These are phyloP conservation scores for Trypanosoma melophagium DNA, from an alignment of 208 protist species.

Conservation along the genomic window DNA sequence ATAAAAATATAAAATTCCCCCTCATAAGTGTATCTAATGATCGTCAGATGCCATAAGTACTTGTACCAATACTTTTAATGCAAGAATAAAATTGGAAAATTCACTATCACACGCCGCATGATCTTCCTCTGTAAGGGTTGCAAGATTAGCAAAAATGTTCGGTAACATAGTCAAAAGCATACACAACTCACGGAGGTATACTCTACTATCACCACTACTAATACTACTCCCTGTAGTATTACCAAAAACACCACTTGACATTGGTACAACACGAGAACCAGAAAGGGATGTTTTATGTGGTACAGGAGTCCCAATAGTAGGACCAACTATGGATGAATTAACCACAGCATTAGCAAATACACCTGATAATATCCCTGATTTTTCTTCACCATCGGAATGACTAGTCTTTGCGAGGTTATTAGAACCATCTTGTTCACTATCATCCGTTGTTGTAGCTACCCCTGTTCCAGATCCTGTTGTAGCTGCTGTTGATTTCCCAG, in stretches of 20 bases:
- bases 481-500: not conserved
- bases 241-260: not conserved
- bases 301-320: not conserved
- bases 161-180: slow-evolving; percentile 62
- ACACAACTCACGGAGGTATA: slow-evolving; percentile 69
- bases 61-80: slow-evolving; percentile 68
- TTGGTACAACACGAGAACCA: not conserved
- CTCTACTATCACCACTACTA: slow-evolving; percentile 40
- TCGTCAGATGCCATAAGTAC: slow-evolving; percentile 79
- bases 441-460: not conserved
- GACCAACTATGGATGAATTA: slow-evolving; percentile 14
- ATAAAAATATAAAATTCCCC: not conserved
- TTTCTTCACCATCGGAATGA: not conserved
- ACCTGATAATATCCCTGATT: not conserved
- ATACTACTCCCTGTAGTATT: slow-evolving; percentile 14
- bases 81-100: slow-evolving; percentile 56
- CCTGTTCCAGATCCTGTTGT: not conserved
- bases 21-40: not conserved
- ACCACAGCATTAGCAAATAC: not conserved
- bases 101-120: slow-evolving; percentile 52
- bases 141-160: slow-evolving; percentile 52
- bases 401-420: not conserved
- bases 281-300: not conserved
- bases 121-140: slow-evolving; percentile 47
- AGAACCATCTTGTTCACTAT: not conserved